Evolutionary conservation across 179 eudicot species (phyloP), one percentile per base, ranked within the genome.

Genomic region (Spergularia azorica): DNA sequence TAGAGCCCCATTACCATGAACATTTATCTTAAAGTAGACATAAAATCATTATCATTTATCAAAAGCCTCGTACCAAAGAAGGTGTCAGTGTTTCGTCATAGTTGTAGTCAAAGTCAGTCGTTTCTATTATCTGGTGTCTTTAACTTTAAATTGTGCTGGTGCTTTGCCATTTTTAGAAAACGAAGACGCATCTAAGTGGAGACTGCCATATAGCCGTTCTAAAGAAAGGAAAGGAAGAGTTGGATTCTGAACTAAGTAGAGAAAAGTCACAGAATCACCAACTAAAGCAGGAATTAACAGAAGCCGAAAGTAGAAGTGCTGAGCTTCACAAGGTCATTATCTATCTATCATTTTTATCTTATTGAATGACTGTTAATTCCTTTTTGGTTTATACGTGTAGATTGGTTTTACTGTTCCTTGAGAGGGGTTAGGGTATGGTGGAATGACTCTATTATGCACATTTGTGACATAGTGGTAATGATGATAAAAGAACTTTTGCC

Each of bases 281-380:
- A 83, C 80, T 94, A 77, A 94, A 96, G 88, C 95, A 89, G 86
- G 96, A 94, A 79, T 75, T 94, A 62, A 77, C 86, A 63, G 98
- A 96, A 80, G 91, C 96, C 39, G 99, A 94, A 83, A 76, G 80
- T 21, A 89, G 89, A 72, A 90, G 87, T 82, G 81, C 91, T 51
- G 99, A 96, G 63, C 85, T 96, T 55, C 89, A 89, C 82, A 90
- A 94, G 97, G 99, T 94, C 74, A 77, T 79, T 72, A 12, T 73
- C 20, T 59, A 43, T 39, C 46, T 9, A 73, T 71, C 52, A 15
- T 70, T 63, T 36, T 15, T 63, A 50, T 70, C 32, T 48, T 72
- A 52, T 70, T 69, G 43, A 12, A 52, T 48, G 55, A 46, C 70
- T n/a, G 55, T 21, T 54, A 15, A 61, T 52, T 52, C 71, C 9